Base-by-base conservation (phyloP, 441 rosid species). In the Populus tomentosa region DNA sequence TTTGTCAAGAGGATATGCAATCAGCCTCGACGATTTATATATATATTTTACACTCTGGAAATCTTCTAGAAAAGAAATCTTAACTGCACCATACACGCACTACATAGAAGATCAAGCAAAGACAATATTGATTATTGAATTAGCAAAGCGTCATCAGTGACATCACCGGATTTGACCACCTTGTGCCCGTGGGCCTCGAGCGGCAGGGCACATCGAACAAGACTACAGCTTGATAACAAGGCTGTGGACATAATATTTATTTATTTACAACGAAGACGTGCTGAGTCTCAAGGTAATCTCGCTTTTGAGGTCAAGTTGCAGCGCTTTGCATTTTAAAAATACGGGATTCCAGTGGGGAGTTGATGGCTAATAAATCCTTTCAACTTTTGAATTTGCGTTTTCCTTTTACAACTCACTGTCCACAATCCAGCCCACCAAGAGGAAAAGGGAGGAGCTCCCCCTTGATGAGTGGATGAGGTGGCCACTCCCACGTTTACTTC, bases 341-440 rank as follows among this genome's bases (percentile, higher is more conserved):
- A 30, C 38, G 14, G 7, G 62, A 69, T n/a, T 70, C 73, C 65
- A 20, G 4, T 32, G 63, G 67, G 78, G 24, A 56, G 75, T 32
- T 75, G 73, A 3, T 67, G 64, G 62, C 75, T 63, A 67, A 21
- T 63, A 67, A 21, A 64, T 72, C 67, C 72, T 59, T 33, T 66
- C 42, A n/a, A 8, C 73, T 75, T 75, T 78, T 75, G 36, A 33
- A 40, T 10, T 20, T 63, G 14, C 64, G 64, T 23, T 30, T 23
- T 30, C 62, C 24, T 69, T 75, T 72, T 18, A 78, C 81, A 63
- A 53, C 85, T 80, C 81, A 80, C 69, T 0, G 24, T 32, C 67
- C 75, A 33, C 56, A 50, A 6, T 30, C 32, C 5, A 64, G 24
- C 36, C 35, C 21, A 40, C 26, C 1, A 6, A 16, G 72, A 28